phyloP scores from a whole-genome alignment of 2,329 filamentous ascomycete species.

The Ophiostoma pallidulum region DNA sequence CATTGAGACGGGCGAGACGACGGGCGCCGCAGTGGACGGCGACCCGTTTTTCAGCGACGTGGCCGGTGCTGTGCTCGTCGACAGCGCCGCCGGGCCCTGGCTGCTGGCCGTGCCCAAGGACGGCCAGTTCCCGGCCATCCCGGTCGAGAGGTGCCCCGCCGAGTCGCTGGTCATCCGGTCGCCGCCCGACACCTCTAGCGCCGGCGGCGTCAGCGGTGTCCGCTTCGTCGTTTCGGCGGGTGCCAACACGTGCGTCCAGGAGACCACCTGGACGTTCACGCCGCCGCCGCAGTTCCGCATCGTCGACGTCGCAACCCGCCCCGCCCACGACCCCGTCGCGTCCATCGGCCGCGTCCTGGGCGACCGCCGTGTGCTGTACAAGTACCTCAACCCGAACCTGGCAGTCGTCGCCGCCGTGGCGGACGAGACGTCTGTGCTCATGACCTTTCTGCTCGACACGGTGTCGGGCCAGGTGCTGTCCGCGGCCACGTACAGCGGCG shows the following conservation, averaged over 20 bases:
- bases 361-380: conserved; percentile 89
- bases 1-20: conserved; percentile 39
- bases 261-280: conserved; percentile 63
- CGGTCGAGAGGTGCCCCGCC: conserved; percentile 37
- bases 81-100: conserved; percentile 42
- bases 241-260: conserved; percentile 32
- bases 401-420: conserved; percentile 64
- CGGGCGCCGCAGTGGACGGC: conserved; percentile 31
- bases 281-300: conserved; percentile 59
- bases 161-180: conserved; percentile 49
- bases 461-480: conserved; percentile 74
- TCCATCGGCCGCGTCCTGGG: conserved; percentile 92
- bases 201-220: conserved; percentile 44
- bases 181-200: conserved; percentile 26
- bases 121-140: conserved; percentile 39
- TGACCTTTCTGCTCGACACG: conserved; percentile 74
- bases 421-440: conserved; percentile 48
- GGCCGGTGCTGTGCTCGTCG: conserved; percentile 45
- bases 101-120: conserved; percentile 43
- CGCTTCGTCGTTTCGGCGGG: conserved; percentile 38
- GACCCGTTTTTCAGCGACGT: conserved; percentile 31
- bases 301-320: conserved; percentile 55
- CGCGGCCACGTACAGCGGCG: conserved; percentile 58
- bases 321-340: conserved; percentile 75
- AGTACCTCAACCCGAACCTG: conserved; percentile 86